Evolutionary conservation across 192 early-diverging fungal species (phyloP), one percentile per base, ranked within the genome.

Genomic region (Coemansia sp.): DNA sequence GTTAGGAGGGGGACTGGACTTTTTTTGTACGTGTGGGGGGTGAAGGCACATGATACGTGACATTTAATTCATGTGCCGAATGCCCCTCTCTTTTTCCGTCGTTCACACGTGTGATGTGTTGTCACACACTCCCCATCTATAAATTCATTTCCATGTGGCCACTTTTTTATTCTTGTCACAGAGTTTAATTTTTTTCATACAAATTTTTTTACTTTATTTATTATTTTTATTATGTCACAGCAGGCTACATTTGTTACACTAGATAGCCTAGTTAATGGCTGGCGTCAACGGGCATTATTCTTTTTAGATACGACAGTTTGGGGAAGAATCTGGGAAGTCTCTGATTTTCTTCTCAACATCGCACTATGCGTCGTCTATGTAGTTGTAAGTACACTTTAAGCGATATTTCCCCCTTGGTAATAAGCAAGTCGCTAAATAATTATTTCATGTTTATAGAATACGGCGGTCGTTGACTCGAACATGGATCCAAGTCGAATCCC

Each of bases 181-280:
- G 49, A 24, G 13, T 16, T 60, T 32, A 13, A 7, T 24, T 15
- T 20, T 37, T 38, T 61, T 7, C n/a, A 24, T 27, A 43, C 13
- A 44, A 1, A 37, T 24, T 22, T 24, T 4, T 50, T 64, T 38
- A 9, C 11, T 60, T 40, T 39, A 7, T n/a, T 43, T 4, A 67
- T 45, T 20, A 34, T 35, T 34, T 7, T 47, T 62, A n/a, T 3
- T 4, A 63, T 32, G 78, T 65, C 73, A 8, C 73, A 81, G 59
- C 70, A 75, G 45, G 78, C 78, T 35, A 81, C 78, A 3, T 81
- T 81, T 72, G 69, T 81, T 15, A 67, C 69, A 1, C 58, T 81
- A 22, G 78, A 81, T 64, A 81, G 60, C 22, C 59, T 81, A 24
- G 78, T 81, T 45, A 81, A 81, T 24, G 73, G 80, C 24, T 82